These are phyloP conservation scores for Lunularia cruciata DNA, from an alignment of 225 moss, liverwort and hornwort genomes.

Conservation along the genomic window DNA sequence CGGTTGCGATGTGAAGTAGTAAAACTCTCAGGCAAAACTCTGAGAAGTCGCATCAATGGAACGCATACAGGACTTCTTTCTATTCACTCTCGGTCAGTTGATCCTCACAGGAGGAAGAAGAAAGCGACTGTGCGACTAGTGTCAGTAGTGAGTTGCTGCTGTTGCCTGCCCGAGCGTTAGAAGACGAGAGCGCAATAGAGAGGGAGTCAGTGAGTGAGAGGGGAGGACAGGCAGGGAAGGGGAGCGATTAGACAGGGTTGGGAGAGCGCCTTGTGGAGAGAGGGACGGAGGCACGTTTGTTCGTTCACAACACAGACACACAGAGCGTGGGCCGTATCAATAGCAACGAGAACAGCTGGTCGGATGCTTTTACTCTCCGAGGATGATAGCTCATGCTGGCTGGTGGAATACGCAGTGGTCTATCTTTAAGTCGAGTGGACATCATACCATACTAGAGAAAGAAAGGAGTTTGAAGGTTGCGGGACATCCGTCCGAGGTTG, in stretches of 20 bases:
- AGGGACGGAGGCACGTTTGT: not conserved
- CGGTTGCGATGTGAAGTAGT: not conserved
- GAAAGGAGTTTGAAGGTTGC: conserved; percentile 1
- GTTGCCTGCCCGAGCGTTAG: not conserved
- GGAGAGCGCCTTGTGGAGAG: no score
- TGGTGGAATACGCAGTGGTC: not conserved
- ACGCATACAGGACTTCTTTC: conserved; percentile 2
- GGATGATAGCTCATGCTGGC: not conserved
- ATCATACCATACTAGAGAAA: not conserved
- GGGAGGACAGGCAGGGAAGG: not conserved
- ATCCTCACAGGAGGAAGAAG: not conserved
- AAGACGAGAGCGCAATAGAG: not conserved
- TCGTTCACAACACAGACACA: not conserved
- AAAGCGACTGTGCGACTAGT: not conserved
- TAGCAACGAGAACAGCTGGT: not conserved
- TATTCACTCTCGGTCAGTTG: not conserved
- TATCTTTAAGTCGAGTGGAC: not conserved
- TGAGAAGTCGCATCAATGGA: conserved; percentile 1
- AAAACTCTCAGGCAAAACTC: not conserved
- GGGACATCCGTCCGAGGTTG: not conserved
- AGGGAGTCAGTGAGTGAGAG: not conserved
- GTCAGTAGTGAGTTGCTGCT: not conserved
- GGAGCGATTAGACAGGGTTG: not conserved
- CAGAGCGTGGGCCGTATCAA: not conserved
- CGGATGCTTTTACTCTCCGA: not conserved